Base-by-base conservation (phyloP, 177 flowering plant genomes). In the Vitis hybrid region DNA sequence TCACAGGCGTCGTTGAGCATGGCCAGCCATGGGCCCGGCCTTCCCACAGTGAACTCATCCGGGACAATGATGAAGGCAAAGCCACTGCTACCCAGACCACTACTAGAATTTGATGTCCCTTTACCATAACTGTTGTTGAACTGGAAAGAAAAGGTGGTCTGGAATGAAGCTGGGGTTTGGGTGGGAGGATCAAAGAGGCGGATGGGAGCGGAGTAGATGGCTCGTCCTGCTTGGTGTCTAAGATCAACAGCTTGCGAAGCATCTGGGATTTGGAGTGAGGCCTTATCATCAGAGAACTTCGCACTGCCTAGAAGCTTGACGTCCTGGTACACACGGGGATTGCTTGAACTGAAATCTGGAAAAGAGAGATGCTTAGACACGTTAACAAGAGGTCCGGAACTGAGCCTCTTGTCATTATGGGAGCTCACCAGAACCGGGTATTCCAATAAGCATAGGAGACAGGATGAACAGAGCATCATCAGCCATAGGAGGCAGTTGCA, bases 1-100 rank as follows among this genome's bases (percentile, higher is more conserved):
- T 85, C 80, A 40, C 90, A 87, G 1, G 82, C 90, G 16, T 87
- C 90, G 54, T 87, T 87, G 49, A 85, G 61, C 85, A 85, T 87
- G 16, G 72, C 90, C 0, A 87, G 81, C 90, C 90, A 87, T 4
- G 85, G 84, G 1, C 90, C 90, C 0, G 86, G 75, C 62, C 88
- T 55, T 18, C 90, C 90, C 0, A 83, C 78, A 0, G 90, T 87
- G 70, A 87, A 58, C 78, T 87, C 87, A 19, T 87, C 87, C 2
- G 90, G 90, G 11, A 78, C 90, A 1, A 83, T 75, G 60, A 87
- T 73, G 70, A 87, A 87, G 46, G 85, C 75, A n/a, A 87, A 74
- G 16, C 90, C 87, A 48, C 86, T 81, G 40, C 86, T 86, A 4
- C 83, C 81, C 30, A 4, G 57, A 9, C 46, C 56, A 4, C 51